Evolutionary conservation across 2,329 filamentous ascomycete genomes (phyloP).

Genomic region (Neurospora crassa): DNA sequence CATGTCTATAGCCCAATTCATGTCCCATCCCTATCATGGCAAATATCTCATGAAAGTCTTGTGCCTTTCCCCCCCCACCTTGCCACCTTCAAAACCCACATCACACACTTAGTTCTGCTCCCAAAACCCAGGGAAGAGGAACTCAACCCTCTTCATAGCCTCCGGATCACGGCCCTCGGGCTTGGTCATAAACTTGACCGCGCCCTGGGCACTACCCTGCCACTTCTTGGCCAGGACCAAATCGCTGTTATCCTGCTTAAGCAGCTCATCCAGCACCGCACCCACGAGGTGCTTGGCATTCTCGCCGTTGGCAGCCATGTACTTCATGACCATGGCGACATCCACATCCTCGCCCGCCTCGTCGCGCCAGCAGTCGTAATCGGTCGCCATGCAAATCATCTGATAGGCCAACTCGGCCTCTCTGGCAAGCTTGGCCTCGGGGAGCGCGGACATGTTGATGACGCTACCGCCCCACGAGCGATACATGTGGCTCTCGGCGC

Average conservation of each 20-base stretch:
- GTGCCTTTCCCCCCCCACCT: background rate
- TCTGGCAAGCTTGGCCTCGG: constrained; percentile 89
- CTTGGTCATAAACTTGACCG: constrained; percentile 74
- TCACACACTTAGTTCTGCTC: constrained; percentile 22
- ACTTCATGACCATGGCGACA: constrained; percentile 92
- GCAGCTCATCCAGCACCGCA: constrained; percentile 78
- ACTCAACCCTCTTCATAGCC: constrained; percentile 70
- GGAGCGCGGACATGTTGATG: constrained; percentile 96
- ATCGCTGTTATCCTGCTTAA: constrained; percentile 65
- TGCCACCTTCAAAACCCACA: background rate
- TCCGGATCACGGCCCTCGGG: constrained; percentile 62
- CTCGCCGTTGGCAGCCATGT: constrained; percentile 87
- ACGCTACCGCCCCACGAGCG: constrained; percentile 86
- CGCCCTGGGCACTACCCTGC: constrained; percentile 65
- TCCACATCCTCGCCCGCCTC: constrained; percentile 66
- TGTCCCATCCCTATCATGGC: background rate
- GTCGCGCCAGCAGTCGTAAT: constrained; percentile 94
- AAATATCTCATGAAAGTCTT: background rate
- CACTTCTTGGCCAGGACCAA: constrained; percentile 74
- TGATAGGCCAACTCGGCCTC: constrained; percentile 96
- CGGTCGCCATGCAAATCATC: constrained; percentile 98
- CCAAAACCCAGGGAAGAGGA: constrained; percentile 79
- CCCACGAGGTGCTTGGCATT: constrained; percentile 82
- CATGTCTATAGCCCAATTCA: background rate
- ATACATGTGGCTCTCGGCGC: constrained; percentile 93